Evolutionary conservation across 352 stramenopile genomes (phyloP).

Genomic region (Pythium grandisporangium): DNA sequence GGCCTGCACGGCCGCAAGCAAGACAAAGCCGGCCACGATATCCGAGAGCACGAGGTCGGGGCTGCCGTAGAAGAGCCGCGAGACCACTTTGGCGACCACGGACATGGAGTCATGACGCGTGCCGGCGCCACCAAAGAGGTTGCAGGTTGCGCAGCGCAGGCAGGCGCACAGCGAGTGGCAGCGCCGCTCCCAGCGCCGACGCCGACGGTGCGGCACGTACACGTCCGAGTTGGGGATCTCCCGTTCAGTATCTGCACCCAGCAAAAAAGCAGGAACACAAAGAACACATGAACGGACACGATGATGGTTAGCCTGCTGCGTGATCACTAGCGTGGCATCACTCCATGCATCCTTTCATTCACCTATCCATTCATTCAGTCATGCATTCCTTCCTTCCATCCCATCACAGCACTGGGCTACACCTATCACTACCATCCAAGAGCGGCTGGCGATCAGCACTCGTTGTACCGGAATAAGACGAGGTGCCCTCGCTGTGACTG

Average conservation of each 20-base stretch:
- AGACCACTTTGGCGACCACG: conserved; percentile 77
- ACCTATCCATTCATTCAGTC: too few relatives aligned
- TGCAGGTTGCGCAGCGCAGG: conserved; percentile 80
- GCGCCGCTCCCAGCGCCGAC: conserved; percentile 62
- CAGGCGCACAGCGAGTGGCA: conserved; percentile 73
- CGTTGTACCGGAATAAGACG: background rate
- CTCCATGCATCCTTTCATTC: too few relatives aligned
- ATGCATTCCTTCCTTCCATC: too few relatives aligned
- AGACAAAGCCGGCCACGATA: conserved; percentile 77
- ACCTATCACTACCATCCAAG: conserved; percentile 78
- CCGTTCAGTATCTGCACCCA: conserved; percentile 33
- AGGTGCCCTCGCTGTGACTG: too few relatives aligned
- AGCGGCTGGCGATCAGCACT: conserved; percentile 71
- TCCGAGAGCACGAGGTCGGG: conserved; percentile 84
- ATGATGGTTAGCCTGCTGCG: too few relatives aligned
- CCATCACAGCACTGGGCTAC: too few relatives aligned
- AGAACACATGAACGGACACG: background rate
- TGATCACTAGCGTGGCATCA: too few relatives aligned
- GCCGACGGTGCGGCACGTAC: conserved; percentile 70
- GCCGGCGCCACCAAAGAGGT: conserved; percentile 76
- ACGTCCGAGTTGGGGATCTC: conserved; percentile 65
- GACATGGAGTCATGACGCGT: conserved; percentile 85
- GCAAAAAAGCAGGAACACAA: conserved; percentile 5
- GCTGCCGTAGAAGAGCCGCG: conserved; percentile 79
- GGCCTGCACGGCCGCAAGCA: conserved; percentile 71